phyloP scores from a whole-genome alignment of 129 eudicot genomes.

The Saposhnikovia divaricata region DNA sequence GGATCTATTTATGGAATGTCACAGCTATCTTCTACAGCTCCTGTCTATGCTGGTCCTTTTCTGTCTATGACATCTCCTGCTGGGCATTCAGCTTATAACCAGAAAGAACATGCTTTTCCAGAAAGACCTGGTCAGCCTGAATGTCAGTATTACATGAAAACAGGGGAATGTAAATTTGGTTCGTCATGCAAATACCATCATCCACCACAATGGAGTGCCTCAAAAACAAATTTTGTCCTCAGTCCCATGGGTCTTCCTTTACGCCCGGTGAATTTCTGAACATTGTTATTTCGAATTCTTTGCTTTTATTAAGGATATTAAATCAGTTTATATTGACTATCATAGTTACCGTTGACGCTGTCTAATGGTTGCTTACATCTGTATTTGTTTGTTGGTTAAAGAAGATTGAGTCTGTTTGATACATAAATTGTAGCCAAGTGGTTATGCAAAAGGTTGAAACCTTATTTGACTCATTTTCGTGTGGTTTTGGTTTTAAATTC shows the following conservation, averaged over 20 bases:
- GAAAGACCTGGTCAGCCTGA: constrained; percentile 91
- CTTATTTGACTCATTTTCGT: neutral
- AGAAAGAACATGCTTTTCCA: constrained; percentile 52
- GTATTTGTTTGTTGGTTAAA: neutral
- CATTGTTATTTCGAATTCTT: neutral
- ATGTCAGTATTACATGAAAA: constrained; percentile 65
- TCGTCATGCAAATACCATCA: constrained; percentile 87
- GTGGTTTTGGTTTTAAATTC: neutral
- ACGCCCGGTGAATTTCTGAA: constrained; percentile 56
- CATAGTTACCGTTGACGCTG: neutral
- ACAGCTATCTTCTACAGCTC: constrained; percentile 61
- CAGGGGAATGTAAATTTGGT: constrained; percentile 87
- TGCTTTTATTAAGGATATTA: neutral
- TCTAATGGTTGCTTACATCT: neutral
- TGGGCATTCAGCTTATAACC: constrained; percentile 51
- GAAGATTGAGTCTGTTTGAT: neutral
- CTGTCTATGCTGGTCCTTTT: constrained; percentile 47
- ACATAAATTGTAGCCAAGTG: neutral
- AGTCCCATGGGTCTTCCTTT: constrained; percentile 91
- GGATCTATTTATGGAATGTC: constrained; percentile 52
- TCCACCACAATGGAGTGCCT: constrained; percentile 52
- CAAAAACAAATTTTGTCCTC: constrained; percentile 41
- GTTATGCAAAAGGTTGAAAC: neutral
- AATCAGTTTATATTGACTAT: neutral
- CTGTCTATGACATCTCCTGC: constrained; percentile 32